Base-by-base conservation (phyloP, 257 asterid genomes). In the Primulina huaijiensis region DNA sequence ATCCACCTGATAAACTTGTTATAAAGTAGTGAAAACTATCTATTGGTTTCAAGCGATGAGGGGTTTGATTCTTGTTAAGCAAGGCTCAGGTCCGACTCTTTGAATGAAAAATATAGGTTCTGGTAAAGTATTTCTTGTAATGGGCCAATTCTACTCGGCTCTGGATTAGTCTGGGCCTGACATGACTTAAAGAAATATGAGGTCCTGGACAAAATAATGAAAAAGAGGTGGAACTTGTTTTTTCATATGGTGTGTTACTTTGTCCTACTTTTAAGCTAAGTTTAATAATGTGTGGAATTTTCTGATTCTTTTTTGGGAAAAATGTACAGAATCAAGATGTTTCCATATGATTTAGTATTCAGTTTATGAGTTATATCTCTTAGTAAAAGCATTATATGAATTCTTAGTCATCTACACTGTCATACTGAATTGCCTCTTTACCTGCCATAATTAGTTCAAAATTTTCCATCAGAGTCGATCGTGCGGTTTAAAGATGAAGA, bases 401-500 rank as follows among this genome's bases (percentile, higher is more conserved):
- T 72, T 68, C 66, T 33, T 55, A 27, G 16, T 25, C 63, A 34
- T 52, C 20, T 30, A 27, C 69, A 52, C 64, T 66, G 21, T 40
- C 50, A 31, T 19, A 9, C 5, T 17, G 46, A 38, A 37, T 37
- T 38, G 29, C 19, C 27, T 8, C 25, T 35, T 64, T 19, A 40
- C 30, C 60, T 21, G 21, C 21, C 12, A 23, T 14, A 21, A 65
- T 43, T 64, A 20, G 31, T 20, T 64, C 69, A 38, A 17, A 19
- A 21, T 68, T 8, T 2, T 60, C 20, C 6, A 27, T 29, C 86
- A 84, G 89, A 81, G 67, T 70, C 79, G 58, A 65, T 67, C 52
- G 50, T 55, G 69, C 86, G 40, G 64, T 62, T 62, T 70, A 82
- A 71, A 79, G 92, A 80, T 56, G 90, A 79, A 55, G 62, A 56